Evolutionary conservation across 1,139 yeast genomes (phyloP).

Genomic region (Geotrichum histeridarum): DNA sequence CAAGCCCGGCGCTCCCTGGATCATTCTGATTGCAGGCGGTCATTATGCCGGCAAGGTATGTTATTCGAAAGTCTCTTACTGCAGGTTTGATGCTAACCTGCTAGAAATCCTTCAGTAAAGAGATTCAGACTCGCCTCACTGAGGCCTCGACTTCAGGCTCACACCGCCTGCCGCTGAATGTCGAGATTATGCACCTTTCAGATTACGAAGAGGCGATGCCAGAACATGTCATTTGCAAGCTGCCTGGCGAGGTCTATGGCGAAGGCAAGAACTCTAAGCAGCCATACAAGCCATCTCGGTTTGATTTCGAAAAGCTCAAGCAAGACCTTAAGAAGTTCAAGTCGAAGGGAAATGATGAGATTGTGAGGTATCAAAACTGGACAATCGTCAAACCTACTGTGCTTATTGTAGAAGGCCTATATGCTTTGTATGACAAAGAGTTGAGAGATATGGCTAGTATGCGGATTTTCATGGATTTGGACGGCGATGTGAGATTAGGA

Average conservation of each 20-base stretch:
- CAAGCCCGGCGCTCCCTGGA: slow-evolving; percentile 26
- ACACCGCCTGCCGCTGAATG: slow-evolving; percentile 16
- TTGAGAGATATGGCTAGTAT: slow-evolving; percentile 58
- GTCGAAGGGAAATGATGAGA: not conserved
- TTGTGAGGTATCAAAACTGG: slow-evolving; percentile 5
- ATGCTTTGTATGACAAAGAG: slow-evolving; percentile 64
- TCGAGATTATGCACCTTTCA: slow-evolving; percentile 31
- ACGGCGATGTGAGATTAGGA: slow-evolving; percentile 75
- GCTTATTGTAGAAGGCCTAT: slow-evolving; percentile 68
- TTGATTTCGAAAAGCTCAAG: slow-evolving; percentile 39
- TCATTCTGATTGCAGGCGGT: slow-evolving; percentile 68
- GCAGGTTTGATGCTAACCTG: not conserved
- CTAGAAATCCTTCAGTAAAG: slow-evolving; percentile 30
- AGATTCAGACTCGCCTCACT: slow-evolving; percentile 24
- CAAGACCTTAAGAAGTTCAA: slow-evolving; percentile 24
- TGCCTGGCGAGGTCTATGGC: slow-evolving; percentile 14
- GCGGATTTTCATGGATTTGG: slow-evolving; percentile 77
- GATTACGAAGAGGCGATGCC: slow-evolving; percentile 26
- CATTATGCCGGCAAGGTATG: slow-evolving; percentile 63
- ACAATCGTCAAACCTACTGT: slow-evolving; percentile 32
- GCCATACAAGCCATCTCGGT: slow-evolving; percentile 33
- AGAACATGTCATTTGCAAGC: slow-evolving; percentile 4
- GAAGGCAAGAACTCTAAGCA: slow-evolving; percentile 9
- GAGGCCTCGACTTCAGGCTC: not conserved
- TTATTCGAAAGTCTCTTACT: slow-evolving; percentile 29